A percentile compares a stretch with the other conserved stretches of the same genome.
Conservation (phyloP, 2,329 filamentous ascomycete species). For the Rhytidhysteron rufulum region DNA sequence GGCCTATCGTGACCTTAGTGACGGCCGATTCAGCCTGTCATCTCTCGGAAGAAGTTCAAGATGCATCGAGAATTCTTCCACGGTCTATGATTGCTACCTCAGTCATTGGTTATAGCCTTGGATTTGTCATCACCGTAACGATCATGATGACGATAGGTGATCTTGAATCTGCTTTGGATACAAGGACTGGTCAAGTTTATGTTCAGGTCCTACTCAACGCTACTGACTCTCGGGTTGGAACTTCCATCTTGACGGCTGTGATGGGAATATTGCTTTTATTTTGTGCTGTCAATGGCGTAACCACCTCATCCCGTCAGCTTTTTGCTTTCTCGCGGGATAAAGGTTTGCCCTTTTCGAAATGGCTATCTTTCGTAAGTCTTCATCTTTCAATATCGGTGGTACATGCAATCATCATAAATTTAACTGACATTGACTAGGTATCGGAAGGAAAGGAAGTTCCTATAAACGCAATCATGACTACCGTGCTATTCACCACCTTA, state of each 20-base stretch:
- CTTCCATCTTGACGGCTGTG: conserved; percentile 40
- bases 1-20: conserved; percentile 31
- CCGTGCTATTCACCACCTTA: conserved; percentile 33
- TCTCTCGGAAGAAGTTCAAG: conserved; percentile 18
- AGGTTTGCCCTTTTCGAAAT: conserved; percentile 22
- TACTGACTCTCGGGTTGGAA: conserved; percentile 18
- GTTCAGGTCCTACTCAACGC: conserved; percentile 42
- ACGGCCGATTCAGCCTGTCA: conserved; percentile 37
- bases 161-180: conserved; percentile 12
- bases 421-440: conserved; percentile 1
- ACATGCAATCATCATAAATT: too few species aligned
- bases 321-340: conserved; percentile 33
- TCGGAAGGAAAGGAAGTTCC: conserved; percentile 30
- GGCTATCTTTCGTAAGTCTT: conserved; percentile 1
- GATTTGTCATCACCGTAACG: conserved; percentile 26
- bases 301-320: conserved; percentile 26
- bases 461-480: conserved; percentile 40
- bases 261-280: conserved; percentile 25
- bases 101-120: conserved; percentile 26
- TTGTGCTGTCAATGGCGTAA: conserved; percentile 21
- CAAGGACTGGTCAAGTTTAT: conserved; percentile 33
- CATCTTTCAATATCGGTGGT: not conserved
- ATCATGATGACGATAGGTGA: conserved; percentile 25
- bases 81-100: conserved; percentile 28
- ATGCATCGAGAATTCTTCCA: conserved; percentile 15